Conservation (phyloP, 495 filamentous ascomycete species). For the Penicillium arizonense region DNA sequence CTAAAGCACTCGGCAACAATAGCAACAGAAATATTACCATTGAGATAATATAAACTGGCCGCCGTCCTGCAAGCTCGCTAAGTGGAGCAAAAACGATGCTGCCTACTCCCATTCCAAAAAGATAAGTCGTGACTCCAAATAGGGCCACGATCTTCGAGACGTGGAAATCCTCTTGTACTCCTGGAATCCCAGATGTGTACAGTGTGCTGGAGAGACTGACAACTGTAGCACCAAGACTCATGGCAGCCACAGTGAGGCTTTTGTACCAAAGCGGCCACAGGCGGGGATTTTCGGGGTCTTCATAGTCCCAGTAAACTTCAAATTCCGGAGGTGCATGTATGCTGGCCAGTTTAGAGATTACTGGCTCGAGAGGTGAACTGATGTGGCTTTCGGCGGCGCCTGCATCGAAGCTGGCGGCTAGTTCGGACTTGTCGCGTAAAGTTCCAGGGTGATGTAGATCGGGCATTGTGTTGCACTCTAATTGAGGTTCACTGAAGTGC, state of each 20-base stretch:
- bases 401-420: neutral
- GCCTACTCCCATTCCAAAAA: slow-evolving; percentile 62
- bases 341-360: slow-evolving; percentile 8
- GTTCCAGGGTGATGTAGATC: neutral
- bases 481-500: neutral
- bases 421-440: neutral
- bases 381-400: neutral
- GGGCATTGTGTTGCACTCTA: neutral
- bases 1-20: slow-evolving; percentile 69
- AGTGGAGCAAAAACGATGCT: slow-evolving; percentile 49
- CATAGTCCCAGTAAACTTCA: slow-evolving; percentile 8
- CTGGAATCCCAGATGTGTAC: slow-evolving; percentile 21
- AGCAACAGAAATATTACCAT: slow-evolving; percentile 36
- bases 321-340: slow-evolving; percentile 7
- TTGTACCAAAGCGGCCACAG: slow-evolving; percentile 19
- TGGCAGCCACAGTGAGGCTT: slow-evolving; percentile 9
- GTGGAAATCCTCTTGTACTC: slow-evolving; percentile 52
- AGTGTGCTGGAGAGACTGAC: slow-evolving; percentile 13
- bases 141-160: slow-evolving; percentile 59
- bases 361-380: neutral
- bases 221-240: slow-evolving; percentile 17
- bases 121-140: slow-evolving; percentile 75
- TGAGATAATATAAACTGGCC: neutral
- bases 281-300: slow-evolving; percentile 12
- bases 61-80: neutral